Conservation (phyloP, 345 rosid species). For the Limnanthes douglasii region DNA sequence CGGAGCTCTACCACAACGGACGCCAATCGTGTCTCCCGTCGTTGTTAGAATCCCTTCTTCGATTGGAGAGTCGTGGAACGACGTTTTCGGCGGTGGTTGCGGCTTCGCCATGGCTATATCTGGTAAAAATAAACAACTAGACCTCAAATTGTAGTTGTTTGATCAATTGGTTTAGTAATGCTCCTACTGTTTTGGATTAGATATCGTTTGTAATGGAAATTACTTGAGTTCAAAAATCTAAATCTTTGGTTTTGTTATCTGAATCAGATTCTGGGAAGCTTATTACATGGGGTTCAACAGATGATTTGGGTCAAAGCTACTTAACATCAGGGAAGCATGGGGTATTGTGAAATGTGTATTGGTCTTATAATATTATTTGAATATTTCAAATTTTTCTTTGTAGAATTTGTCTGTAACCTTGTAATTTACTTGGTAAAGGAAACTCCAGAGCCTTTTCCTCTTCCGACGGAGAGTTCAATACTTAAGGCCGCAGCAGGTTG, state of each 20-base stretch:
- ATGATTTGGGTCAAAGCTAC: conserved; percentile 98
- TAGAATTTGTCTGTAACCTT: neutral
- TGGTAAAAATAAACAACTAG: no score
- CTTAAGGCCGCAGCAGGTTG: conserved; percentile 83
- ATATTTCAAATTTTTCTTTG: neutral
- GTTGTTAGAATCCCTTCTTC: conserved; percentile 23
- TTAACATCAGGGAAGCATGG: conserved; percentile 94
- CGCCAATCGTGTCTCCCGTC: conserved; percentile 68
- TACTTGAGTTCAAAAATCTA: neutral
- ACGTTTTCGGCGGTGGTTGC: conserved; percentile 90
- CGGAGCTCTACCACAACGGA: conserved; percentile 76
- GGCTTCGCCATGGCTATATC: conserved; percentile 96
- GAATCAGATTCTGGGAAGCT: conserved; percentile 82
- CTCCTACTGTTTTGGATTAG: neutral
- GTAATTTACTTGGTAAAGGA: conserved; percentile 29
- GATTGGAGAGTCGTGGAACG: conserved; percentile 42
- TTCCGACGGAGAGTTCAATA: conserved; percentile 57
- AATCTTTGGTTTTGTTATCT: neutral
- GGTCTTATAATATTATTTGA: neutral
- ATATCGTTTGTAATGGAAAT: neutral
- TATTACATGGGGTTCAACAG: conserved; percentile 97
- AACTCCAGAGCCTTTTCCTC: conserved; percentile 90
- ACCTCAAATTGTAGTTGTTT: neutral
- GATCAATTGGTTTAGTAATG: neutral
- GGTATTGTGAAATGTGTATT: conserved; percentile 21